Conservation (phyloP, 768 basidiomycete genomes). For the Hydnomerulius pinastri region DNA sequence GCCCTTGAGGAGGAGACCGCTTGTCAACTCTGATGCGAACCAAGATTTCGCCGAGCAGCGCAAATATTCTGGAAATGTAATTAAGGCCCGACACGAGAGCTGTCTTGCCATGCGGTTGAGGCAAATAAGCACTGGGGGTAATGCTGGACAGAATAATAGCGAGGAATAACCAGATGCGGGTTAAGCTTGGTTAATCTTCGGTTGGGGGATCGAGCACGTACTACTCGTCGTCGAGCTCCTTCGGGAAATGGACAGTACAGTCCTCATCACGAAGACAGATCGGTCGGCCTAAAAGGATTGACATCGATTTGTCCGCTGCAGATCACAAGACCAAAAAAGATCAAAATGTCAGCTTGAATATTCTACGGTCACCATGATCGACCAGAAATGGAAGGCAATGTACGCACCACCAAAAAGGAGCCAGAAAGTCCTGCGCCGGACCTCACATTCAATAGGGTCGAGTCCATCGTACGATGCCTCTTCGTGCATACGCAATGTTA, state of each 20-base stretch:
- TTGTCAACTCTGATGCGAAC: conserved; percentile 87
- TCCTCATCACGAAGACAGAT: conserved; percentile 89
- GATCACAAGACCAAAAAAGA: conserved; percentile 8
- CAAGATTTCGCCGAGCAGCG: conserved; percentile 81
- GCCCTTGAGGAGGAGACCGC: conserved; percentile 81
- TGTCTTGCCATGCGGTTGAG: conserved; percentile 86
- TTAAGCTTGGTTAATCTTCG: conserved; percentile 34
- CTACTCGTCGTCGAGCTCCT: conserved; percentile 90
- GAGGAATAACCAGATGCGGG: conserved; percentile 12
- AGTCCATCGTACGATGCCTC: conserved; percentile 80
- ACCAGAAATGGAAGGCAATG: conserved; percentile 3
- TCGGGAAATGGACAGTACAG: conserved; percentile 86
- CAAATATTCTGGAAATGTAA: conserved; percentile 84
- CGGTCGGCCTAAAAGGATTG: conserved; percentile 79
- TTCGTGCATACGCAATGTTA: conserved; percentile 84
- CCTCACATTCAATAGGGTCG: conserved; percentile 86
- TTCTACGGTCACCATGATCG: conserved; percentile 2
- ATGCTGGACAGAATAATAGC: conserved; percentile 49
- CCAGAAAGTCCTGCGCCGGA: conserved; percentile 88
- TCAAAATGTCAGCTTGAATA: neutral
- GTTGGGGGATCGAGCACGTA: conserved; percentile 42
- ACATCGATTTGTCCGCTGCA: conserved; percentile 87
- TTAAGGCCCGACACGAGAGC: conserved; percentile 86
- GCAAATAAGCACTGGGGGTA: conserved; percentile 79
- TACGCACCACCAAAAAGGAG: conserved; percentile 80